These are phyloP conservation scores for Plasmodium coatneyi DNA, from an alignment of 169 alveolate species.

Conservation along the genomic window DNA sequence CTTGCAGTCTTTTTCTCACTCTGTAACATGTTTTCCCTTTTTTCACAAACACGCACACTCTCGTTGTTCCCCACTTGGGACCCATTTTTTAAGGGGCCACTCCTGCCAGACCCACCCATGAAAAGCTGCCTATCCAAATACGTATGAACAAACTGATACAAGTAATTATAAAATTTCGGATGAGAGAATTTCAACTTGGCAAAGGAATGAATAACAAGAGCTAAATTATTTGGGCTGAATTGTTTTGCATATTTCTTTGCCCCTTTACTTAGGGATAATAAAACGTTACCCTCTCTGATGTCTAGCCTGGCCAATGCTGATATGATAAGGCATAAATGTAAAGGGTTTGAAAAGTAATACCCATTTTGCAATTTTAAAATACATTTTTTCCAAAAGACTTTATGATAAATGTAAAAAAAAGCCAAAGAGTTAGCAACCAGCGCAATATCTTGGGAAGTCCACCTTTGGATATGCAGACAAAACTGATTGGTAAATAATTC, in stretches of 20 bases:
- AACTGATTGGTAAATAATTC: conserved; percentile 85
- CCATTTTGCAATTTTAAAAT: conserved; percentile 80
- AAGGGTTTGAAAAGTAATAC: conserved; percentile 72
- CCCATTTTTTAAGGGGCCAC: background rate
- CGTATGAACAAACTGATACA: conserved; percentile 58
- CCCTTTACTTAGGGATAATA: conserved; percentile 75
- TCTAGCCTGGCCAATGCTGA: conserved; percentile 84
- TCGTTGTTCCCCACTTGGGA: background rate
- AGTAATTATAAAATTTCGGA: conserved; percentile 61
- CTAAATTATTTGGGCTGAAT: conserved; percentile 77
- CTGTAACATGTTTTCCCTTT: background rate
- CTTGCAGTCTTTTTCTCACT: background rate
- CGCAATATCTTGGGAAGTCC: conserved; percentile 84
- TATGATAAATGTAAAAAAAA: conserved; percentile 83
- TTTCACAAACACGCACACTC: conserved; percentile 23
- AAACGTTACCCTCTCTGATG: conserved; percentile 80
- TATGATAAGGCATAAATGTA: conserved; percentile 81
- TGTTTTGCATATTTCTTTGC: conserved; percentile 76
- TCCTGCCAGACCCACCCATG: background rate
- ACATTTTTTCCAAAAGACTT: conserved; percentile 72
- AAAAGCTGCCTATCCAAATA: conserved; percentile 38
- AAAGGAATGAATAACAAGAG: conserved; percentile 82
- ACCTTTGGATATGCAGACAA: conserved; percentile 62
- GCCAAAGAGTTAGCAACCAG: conserved; percentile 81
- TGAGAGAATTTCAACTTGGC: conserved; percentile 83